Percentiles rank a stretch among this genome's conserved stretches.
phyloP scores from a whole-genome alignment of 495 filamentous ascomycete species.

The Aspergillus asperescens region DNA sequence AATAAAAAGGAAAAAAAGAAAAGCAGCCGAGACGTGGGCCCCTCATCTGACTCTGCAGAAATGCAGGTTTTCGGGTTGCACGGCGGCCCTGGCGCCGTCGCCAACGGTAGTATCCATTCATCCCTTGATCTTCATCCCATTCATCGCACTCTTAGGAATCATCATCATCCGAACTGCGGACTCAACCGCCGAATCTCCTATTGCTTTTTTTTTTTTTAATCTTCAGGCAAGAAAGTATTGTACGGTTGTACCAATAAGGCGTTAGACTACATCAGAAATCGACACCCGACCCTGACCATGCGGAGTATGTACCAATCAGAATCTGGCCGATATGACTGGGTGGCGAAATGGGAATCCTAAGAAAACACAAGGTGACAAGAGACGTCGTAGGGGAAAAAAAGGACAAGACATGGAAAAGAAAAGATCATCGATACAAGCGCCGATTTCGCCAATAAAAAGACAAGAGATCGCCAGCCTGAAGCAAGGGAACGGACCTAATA shows the following conservation, averaged over 20 bases:
- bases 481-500: not conserved
- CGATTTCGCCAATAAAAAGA: conserved; percentile 24
- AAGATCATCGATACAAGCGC: conserved; percentile 16
- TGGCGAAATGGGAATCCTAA: conserved; percentile 1
- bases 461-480: conserved; percentile 1
- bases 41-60: not conserved
- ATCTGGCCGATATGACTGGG: not conserved
- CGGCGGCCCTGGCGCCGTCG: not conserved
- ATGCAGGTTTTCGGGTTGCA: not conserved
- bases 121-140: not conserved
- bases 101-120: not conserved
- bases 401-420: not conserved
- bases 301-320: conserved; percentile 5
- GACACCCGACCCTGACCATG: not conserved
- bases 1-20: conserved; percentile 1
- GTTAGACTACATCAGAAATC: conserved; percentile 5
- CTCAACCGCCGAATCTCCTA: not conserved
- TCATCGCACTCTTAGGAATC: not conserved
- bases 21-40: not conserved
- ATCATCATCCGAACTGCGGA: not conserved
- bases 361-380: conserved; percentile 1
- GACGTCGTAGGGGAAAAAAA: not conserved
- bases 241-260: not conserved
- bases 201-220: no score
- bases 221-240: not conserved